Evolutionary conservation across 306 rosid genomes (phyloP), one percentile per base, ranked within the genome.

Genomic region (Dryas octopetala): DNA sequence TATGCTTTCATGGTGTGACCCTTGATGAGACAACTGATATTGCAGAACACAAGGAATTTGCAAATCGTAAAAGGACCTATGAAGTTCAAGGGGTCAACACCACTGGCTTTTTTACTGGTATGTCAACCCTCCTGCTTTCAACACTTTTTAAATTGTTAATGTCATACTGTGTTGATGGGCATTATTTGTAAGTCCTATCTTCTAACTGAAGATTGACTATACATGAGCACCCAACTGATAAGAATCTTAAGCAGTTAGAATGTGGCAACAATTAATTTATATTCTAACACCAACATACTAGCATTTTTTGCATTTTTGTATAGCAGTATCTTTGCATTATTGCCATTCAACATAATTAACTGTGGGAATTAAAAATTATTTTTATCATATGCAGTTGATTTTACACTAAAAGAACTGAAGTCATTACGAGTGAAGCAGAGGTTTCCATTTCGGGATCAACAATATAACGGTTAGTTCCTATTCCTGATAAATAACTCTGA

Each of bases 61-160:
- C 91, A 44, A 26, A 86, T 71, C 97, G 96, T 28, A 92, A 85
- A 85, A 88, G 90, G 74, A 95, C 93, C 49, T 95, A 90, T 75
- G 96, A 92, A 52, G 97, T 90, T 74, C 84, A 95, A 75, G 93
- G 97, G 63, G 19, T 0, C 72, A 86, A 85, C 11, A 9, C 50
- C 17, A 88, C 97, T 52, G 99, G 99, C n/a, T 95, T 86, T 82
- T 95, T 95, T 59, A 38, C 81, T 23, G 92, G 99, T 92, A 86
- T 52, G 51, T 28, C 54, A 76, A 43, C 80, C 74, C 78, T 74
- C 73, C 41, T 47, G 58, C 54, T 69, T 51, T 61, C 16, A 38
- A 5, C 48, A 47, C 74, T 47, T 11, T 32, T 52, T 74, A 32
- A 26, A 48, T 49, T 44, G 14, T n/a, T 67, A 48, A 64, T 46